Evolutionary conservation across 805 yeast genomes (phyloP), one percentile per base, ranked within the genome.

Genomic region (Hemisphaericaspora nanyangensis): DNA sequence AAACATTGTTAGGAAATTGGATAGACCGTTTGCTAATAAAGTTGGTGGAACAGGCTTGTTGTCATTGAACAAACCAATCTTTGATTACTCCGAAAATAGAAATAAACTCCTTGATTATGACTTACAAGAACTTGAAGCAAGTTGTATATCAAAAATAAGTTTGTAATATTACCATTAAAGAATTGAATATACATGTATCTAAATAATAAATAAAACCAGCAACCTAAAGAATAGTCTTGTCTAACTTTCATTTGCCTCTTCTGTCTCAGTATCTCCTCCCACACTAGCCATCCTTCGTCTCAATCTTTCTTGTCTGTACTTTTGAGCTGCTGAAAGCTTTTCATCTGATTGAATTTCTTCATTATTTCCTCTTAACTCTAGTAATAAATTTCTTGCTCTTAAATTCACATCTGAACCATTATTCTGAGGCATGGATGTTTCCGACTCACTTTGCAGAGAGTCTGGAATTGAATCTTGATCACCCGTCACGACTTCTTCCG

Each of bases 311-410:
- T 65, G 68, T 53, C 79, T 61, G 43, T 68, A 56, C 40, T 59
- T 62, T 37, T 66, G 72, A 16, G 76, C 74, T 7, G 72, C 61
- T 22, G 67, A 55, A 7, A 55, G 42, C 11, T 64, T 58, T n/a
- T 29, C 19, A 8, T 58, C 57, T 4, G 48, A 25, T 1, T 33
- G 24, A 5, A 35, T 50, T 4, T 33, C 36, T 12, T 50, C 59
- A 5, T 47, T 53, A 2, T 53, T 49, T 5, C 63, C 61, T 51
- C 90, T 66, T 17, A 84, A 61, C 49, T 81, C 89, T 50, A 72
- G 74, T 15, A 84, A 63, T 42, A 84, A 67, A 37, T 67, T 73
- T 55, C 84, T 70, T 0, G 91, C 93, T 45, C 89, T 68, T 2
- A 66, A 63, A 1, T 77, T 78, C 13, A 78, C 71, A 43, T 76